Conservation (phyloP, 768 basidiomycete genomes). For the Ramaria rubella region DNA sequence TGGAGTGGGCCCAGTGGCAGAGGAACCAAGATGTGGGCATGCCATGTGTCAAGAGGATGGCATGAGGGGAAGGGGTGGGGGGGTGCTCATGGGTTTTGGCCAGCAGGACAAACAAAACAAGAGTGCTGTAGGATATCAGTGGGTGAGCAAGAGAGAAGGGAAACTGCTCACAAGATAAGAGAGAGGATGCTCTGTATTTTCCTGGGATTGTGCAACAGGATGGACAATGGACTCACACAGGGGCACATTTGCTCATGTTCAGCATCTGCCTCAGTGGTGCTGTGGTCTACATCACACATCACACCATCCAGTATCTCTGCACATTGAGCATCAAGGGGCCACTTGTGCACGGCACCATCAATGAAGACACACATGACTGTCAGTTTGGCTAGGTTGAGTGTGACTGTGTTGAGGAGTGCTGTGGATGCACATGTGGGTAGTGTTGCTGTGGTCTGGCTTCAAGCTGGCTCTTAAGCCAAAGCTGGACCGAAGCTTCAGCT, state of each 20-base stretch:
- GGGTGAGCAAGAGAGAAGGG: conserved; percentile 21
- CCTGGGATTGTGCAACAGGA: conserved; percentile 50
- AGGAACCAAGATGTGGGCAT: conserved; percentile 42
- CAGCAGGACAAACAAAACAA: conserved; percentile 26
- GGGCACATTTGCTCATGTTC: conserved; percentile 11
- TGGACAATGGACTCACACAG: not conserved
- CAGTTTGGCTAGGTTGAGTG: conserved; percentile 46
- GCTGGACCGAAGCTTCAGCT: conserved; percentile 44
- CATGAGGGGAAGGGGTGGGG: conserved; percentile 19
- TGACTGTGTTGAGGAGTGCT: conserved; percentile 51
- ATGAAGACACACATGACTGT: conserved; percentile 49
- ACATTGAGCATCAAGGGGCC: conserved; percentile 39
- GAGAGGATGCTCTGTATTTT: conserved; percentile 66
- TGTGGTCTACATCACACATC: conserved; percentile 38
- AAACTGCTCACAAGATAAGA: conserved; percentile 48
- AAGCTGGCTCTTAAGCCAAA: too few relatives aligned
- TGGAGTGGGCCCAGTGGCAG: conserved; percentile 57
- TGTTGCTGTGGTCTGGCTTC: conserved; percentile 46
- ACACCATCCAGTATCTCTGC: conserved; percentile 44
- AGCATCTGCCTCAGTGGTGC: conserved; percentile 12
- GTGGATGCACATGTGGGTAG: conserved; percentile 50
- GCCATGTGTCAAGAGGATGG: conserved; percentile 15
- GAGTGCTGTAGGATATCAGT: conserved; percentile 22
- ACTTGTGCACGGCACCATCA: conserved; percentile 46
- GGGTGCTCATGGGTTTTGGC: conserved; percentile 22